Percentiles rank a stretch among this genome's conserved stretches.
Conservation (phyloP, 495 filamentous ascomycete genomes). For the Usnea hakonensis region DNA sequence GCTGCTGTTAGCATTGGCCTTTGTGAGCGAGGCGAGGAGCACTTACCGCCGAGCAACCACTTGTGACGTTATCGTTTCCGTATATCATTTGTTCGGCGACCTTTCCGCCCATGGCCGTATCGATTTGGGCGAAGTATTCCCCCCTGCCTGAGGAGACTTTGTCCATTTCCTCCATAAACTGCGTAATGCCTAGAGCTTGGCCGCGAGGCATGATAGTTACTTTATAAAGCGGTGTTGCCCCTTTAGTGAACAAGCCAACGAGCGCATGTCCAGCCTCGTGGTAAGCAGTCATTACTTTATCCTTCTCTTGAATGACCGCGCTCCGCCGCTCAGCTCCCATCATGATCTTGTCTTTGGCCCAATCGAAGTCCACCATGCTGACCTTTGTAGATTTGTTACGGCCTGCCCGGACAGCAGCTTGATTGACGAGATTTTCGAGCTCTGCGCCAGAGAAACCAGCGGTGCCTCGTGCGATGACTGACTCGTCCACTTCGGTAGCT, state of each 20-base stretch:
- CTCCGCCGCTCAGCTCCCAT: constrained; percentile 90
- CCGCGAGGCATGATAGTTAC: constrained; percentile 93
- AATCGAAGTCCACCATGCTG: constrained; percentile 75
- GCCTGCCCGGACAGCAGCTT: constrained; percentile 86
- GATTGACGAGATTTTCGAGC: constrained; percentile 92
- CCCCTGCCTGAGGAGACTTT: constrained; percentile 68
- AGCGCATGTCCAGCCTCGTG: constrained; percentile 96
- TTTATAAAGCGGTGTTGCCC: constrained; percentile 76
- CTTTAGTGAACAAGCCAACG: constrained; percentile 70
- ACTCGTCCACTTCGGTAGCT: constrained; percentile 68
- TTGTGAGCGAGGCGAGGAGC: constrained; percentile 21
- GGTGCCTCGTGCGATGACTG: constrained; percentile 74
- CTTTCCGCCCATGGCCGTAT: constrained; percentile 82
- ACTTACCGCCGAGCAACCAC: constrained; percentile 67
- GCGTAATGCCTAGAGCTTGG: constrained; percentile 73
- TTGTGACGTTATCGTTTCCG: constrained; percentile 77
- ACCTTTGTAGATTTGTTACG: constrained; percentile 69
- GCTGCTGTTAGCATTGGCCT: background rate
- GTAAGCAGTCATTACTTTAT: constrained; percentile 85
- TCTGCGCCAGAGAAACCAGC: constrained; percentile 92
- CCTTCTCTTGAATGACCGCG: constrained; percentile 80
- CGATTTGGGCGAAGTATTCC: constrained; percentile 61
- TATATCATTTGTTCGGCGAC: constrained; percentile 91
- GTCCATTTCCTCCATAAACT: constrained; percentile 81
- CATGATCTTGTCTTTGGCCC: constrained; percentile 96